These are phyloP conservation scores for Cudoniella acicularis DNA, from an alignment of 495 filamentous ascomycete genomes.

Conservation along the genomic window DNA sequence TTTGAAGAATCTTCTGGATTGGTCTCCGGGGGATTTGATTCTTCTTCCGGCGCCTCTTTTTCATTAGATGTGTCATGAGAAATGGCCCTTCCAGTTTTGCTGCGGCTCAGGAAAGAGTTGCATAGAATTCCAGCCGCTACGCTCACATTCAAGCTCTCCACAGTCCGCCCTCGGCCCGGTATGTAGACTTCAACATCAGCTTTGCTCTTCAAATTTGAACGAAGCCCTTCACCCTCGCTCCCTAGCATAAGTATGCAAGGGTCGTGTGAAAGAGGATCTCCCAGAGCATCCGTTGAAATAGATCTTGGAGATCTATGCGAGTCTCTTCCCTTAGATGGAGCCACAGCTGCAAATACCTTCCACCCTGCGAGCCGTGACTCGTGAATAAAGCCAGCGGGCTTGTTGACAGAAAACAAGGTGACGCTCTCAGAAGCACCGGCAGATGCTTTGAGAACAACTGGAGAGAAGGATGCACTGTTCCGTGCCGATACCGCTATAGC, in stretches of 20 bases:
- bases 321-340: conserved; percentile 34
- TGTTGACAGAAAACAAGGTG: conserved; percentile 60
- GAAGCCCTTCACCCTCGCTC: conserved; percentile 74
- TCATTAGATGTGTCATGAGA: not conserved
- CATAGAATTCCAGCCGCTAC: conserved; percentile 77
- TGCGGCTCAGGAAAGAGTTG: conserved; percentile 51
- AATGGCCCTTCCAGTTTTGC: conserved; percentile 2
- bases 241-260: conserved; percentile 81
- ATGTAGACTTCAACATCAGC: conserved; percentile 59
- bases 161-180: conserved; percentile 36
- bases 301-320: not conserved
- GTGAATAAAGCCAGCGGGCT: conserved; percentile 64
- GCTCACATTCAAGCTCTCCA: conserved; percentile 86
- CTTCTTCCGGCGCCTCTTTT: not conserved
- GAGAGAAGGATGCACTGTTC: conserved; percentile 66
- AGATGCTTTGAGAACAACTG: conserved; percentile 79
- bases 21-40: too few relatives aligned
- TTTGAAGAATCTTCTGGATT: not conserved
- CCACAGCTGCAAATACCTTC: conserved; percentile 76
- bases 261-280: conserved; percentile 50
- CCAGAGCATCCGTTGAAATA: conserved; percentile 23
- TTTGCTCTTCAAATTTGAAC: conserved; percentile 52
- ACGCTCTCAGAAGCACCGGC: conserved; percentile 81
- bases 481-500: conserved; percentile 65
- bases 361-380: conserved; percentile 68